Base-by-base conservation (phyloP, 306 rosid species). In the Lagenaria siceraria region DNA sequence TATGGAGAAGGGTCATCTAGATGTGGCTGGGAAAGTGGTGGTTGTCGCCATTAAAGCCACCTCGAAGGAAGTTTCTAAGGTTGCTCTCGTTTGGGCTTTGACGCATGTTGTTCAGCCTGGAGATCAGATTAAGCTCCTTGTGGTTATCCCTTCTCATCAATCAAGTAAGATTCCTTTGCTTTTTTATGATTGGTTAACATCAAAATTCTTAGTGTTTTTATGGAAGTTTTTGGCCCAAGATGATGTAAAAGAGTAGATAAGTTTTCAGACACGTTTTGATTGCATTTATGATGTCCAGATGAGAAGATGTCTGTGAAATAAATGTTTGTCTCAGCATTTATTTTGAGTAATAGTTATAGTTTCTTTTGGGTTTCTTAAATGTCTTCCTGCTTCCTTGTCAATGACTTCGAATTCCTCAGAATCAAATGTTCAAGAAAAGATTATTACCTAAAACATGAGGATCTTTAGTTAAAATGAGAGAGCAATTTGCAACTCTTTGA, bases 71-170 rank as follows among this genome's bases (percentile, higher is more conserved):
- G 89, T 95, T 78, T 80, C 97, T 46, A 95, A 78, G 77, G 82
- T 82, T 46, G 96, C 90, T 83, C 84, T 95, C 83, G 86, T 90
- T 40, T 95, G 99, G 99, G 97, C 99, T 84, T 78, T 95, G 90
- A 90, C 97, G 84, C 99, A 92, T 87, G 91, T 95, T 79, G 97
- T 87, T 82, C 97, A 89, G 78, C 97, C 97, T 24, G 99, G 96
- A 19, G 99, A 95, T 89, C 88, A 78, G 86, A 85, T 95, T 77
- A 95, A 90, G 91, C 87, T 95, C 40, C 83, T 95, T 82, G 93
- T 90, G 11, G 74, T 95, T 76, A 86, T 87, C 82, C 97, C 97
- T 19, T 79, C 87, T 80, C 78, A 80, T 66, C 82, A 89, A 56
- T 81, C 94, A 80, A 82, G 99, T 95, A 87, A 74, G 75, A 74